These are phyloP conservation scores for Handroanthus guayacan DNA, from an alignment of 257 asterid genomes.

Conservation along the genomic window DNA sequence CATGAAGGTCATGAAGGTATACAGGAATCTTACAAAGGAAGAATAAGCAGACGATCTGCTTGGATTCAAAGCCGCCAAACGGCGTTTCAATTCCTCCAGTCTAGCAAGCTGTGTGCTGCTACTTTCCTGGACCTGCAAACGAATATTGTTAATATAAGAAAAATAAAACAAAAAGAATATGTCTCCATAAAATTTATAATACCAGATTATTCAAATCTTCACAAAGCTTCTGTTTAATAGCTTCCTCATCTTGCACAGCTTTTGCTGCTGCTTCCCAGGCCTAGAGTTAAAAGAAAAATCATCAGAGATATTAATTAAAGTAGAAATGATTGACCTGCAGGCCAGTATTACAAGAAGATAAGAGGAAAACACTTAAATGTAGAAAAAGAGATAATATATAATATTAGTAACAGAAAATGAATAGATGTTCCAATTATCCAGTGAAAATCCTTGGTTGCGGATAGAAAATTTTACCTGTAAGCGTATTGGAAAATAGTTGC, in stretches of 20 bases:
- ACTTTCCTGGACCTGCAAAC: constrained; percentile 83
- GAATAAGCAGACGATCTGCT: constrained; percentile 60
- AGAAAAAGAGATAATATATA: neutral
- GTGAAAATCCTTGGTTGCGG: neutral
- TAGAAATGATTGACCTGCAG: constrained; percentile 13
- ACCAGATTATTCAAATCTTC: constrained; percentile 79
- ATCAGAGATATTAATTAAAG: constrained; percentile 30
- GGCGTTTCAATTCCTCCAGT: constrained; percentile 90
- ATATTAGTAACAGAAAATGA: neutral
- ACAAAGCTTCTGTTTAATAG: constrained; percentile 76
- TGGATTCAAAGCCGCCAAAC: constrained; percentile 88
- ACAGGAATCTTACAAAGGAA: constrained; percentile 56
- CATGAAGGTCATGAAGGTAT: no score
- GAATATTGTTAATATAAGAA: constrained; percentile 22
- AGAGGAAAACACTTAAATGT: neutral
- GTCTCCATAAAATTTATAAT: constrained; percentile 18
- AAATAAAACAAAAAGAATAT: constrained; percentile 19
- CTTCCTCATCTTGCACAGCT: constrained; percentile 82
- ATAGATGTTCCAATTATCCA: constrained; percentile 4
- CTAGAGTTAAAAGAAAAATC: constrained; percentile 45
- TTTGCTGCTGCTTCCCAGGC: constrained; percentile 86
- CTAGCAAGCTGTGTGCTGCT: constrained; percentile 75
- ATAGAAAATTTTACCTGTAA: neutral
- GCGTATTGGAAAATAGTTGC: neutral
- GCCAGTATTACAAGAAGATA: constrained; percentile 1